Evolutionary conservation across 2,329 filamentous ascomycete genomes (phyloP).

Genomic region (Fonsecaea nubica): DNA sequence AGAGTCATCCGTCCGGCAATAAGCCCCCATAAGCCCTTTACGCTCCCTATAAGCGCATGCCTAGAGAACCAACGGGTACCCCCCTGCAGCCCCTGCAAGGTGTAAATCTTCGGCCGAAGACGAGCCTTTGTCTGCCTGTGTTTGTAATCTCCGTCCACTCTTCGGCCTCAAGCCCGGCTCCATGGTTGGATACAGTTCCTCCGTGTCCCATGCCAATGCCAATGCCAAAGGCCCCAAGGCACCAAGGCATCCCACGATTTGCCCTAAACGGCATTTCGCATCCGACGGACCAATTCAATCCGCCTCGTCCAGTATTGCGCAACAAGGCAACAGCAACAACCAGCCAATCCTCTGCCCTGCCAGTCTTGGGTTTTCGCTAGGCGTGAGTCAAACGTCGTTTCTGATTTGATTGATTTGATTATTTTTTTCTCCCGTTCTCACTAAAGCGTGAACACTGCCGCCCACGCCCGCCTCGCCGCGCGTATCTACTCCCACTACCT

Average conservation of each 20-base stretch:
- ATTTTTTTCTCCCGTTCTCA: neutral
- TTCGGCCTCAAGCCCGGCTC: slow-evolving; percentile 1
- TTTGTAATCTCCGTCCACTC: neutral
- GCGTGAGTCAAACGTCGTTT: slow-evolving; percentile 30
- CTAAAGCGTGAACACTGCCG: too few species aligned
- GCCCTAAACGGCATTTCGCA: slow-evolving; percentile 19
- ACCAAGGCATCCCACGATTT: neutral
- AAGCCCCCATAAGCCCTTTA: neutral
- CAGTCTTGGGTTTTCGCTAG: slow-evolving; percentile 18
- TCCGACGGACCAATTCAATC: slow-evolving; percentile 25
- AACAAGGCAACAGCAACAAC: slow-evolving; percentile 3
- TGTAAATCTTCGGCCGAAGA: slow-evolving; percentile 9
- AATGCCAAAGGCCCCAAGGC: neutral
- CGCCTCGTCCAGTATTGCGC: slow-evolving; percentile 13
- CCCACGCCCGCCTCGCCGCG: neutral
- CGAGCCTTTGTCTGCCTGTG: neutral
- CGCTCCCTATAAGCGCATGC: neutral
- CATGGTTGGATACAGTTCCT: neutral
- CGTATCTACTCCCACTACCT: slow-evolving; percentile 3
- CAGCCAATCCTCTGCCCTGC: slow-evolving; percentile 24
- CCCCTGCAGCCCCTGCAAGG: neutral
- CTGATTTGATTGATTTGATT: slow-evolving; percentile 26
- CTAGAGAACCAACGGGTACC: neutral
- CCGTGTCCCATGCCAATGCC: neutral
- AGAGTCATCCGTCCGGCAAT: neutral